Evolutionary conservation across 805 yeast genomes (phyloP).

Genomic region (Starmerella tilneyi): DNA sequence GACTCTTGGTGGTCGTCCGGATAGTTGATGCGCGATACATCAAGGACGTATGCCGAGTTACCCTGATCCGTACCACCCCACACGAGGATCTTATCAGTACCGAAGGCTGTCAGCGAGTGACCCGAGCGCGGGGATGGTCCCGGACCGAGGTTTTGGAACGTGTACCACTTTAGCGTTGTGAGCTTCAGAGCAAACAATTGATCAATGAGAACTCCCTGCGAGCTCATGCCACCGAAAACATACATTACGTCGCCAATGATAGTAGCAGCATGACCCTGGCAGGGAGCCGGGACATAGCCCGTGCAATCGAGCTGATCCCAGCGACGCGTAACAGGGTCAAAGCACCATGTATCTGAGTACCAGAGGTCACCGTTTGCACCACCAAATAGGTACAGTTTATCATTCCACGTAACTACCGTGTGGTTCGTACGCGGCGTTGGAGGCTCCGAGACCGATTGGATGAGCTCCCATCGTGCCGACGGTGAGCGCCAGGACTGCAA

Average conservation of each 20-base stretch:
- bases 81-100: conserved; percentile 57
- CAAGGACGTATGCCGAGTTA: conserved; percentile 52
- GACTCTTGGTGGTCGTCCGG: conserved; percentile 30
- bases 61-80: conserved; percentile 76
- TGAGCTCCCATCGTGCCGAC: conserved; percentile 71
- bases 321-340: conserved; percentile 52
- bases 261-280: conserved; percentile 85
- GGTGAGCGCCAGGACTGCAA: conserved; percentile 75
- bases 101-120: conserved; percentile 69
- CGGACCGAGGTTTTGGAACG: conserved; percentile 43
- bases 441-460: conserved; percentile 42
- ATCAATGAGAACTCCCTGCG: conserved; percentile 56
- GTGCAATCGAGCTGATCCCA: conserved; percentile 65
- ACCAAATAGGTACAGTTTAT: conserved; percentile 78
- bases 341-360: conserved; percentile 68
- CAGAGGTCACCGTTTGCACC: conserved; percentile 72
- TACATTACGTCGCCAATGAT: conserved; percentile 68
- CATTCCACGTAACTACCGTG: conserved; percentile 70
- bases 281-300: conserved; percentile 73
- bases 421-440: conserved; percentile 72
- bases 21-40: conserved; percentile 39
- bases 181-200: conserved; percentile 68
- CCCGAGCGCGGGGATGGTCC: conserved; percentile 83
- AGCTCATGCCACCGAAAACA: conserved; percentile 81
- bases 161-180: conserved; percentile 60